Conservation (phyloP, 352 stramenopile species). For the Pythium chondricola region DNA sequence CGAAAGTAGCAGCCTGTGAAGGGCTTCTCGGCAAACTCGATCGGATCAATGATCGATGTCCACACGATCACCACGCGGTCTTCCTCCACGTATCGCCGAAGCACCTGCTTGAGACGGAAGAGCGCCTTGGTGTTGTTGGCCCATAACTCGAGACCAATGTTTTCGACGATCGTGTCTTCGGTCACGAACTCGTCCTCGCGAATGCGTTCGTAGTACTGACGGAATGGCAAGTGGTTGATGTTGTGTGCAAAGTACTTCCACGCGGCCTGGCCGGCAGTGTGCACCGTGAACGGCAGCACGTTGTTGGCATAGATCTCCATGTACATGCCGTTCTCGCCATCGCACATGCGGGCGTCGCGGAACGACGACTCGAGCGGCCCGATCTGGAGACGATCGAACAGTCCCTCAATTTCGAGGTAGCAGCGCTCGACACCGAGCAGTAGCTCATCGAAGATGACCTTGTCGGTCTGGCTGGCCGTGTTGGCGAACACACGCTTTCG, state of each 20-base stretch:
- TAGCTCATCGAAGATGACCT: slow-evolving; percentile 18
- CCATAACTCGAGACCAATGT: slow-evolving; percentile 49
- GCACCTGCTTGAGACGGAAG: slow-evolving; percentile 44
- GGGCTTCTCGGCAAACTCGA: slow-evolving; percentile 42
- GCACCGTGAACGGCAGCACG: slow-evolving; percentile 17
- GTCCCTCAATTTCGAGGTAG: slow-evolving; percentile 17
- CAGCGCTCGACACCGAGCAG: slow-evolving; percentile 19
- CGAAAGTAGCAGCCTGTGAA: slow-evolving; percentile 44
- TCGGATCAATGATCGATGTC: slow-evolving; percentile 47
- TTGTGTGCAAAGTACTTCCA: slow-evolving; percentile 22
- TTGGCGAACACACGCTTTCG: slow-evolving; percentile 19
- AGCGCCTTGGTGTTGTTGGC: slow-evolving; percentile 36
- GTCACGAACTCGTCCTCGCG: slow-evolving; percentile 16
- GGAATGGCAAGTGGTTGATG: slow-evolving; percentile 20
- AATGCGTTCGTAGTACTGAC: slow-evolving; percentile 21
- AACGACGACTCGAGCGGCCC: slow-evolving; percentile 14
- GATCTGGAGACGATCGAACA: slow-evolving; percentile 16
- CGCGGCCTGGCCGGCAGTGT: slow-evolving; percentile 12
- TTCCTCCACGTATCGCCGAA: slow-evolving; percentile 40
- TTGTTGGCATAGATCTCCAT: slow-evolving; percentile 23
- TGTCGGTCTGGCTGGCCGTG: slow-evolving; percentile 1
- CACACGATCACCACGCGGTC: slow-evolving; percentile 49
- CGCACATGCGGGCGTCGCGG: slow-evolving; percentile 18
- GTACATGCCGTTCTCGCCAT: slow-evolving; percentile 20
- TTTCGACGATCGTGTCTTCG: slow-evolving; percentile 55